A percentile compares a stretch with the other conserved stretches of the same genome.
Evolutionary conservation across 2,329 filamentous ascomycete genomes (phyloP).

Genomic region (Monosporascus sp.): DNA sequence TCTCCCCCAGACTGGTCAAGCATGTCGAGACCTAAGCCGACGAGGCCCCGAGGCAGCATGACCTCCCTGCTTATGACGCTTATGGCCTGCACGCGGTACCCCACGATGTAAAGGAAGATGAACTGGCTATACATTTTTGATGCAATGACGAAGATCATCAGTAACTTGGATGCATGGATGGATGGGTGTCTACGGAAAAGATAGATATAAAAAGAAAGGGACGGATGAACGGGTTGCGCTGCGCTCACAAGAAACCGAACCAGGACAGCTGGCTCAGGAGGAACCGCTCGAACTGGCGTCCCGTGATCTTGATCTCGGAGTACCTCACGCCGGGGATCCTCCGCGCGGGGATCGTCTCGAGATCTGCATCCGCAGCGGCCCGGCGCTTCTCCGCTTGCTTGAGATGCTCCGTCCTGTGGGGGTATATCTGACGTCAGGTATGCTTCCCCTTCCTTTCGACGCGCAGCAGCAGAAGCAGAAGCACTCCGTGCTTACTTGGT

Average conservation of each 20-base stretch:
- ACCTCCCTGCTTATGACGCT: slow-evolving; percentile 64
- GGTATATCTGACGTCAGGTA: slow-evolving; percentile 1
- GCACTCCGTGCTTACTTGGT: slow-evolving; percentile 52
- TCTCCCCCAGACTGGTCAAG: slow-evolving; percentile 63
- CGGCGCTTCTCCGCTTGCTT: slow-evolving; percentile 60
- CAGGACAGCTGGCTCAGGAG: slow-evolving; percentile 65
- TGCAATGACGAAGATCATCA: too few species aligned
- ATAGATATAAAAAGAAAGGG: background rate
- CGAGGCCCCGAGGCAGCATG: slow-evolving; percentile 67
- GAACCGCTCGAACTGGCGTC: slow-evolving; percentile 62
- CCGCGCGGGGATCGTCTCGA: background rate
- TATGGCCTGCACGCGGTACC: slow-evolving; percentile 66
- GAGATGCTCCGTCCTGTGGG: slow-evolving; percentile 63
- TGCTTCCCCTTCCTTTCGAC: too few species aligned
- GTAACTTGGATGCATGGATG: too few species aligned
- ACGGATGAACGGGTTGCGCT: too few species aligned
- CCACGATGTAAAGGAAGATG: slow-evolving; percentile 50
- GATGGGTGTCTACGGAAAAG: too few species aligned
- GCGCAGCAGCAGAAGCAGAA: too few species aligned
- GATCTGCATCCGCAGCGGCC: slow-evolving; percentile 4
- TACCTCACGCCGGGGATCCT: slow-evolving; percentile 62
- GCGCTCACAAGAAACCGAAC: slow-evolving; percentile 55
- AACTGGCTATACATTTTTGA: slow-evolving; percentile 45
- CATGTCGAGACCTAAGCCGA: slow-evolving; percentile 65
- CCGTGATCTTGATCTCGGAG: slow-evolving; percentile 68